Evolutionary conservation across 2,329 filamentous ascomycete genomes (phyloP).

Genomic region (Stagonosporopsis cucurbitacearum): DNA sequence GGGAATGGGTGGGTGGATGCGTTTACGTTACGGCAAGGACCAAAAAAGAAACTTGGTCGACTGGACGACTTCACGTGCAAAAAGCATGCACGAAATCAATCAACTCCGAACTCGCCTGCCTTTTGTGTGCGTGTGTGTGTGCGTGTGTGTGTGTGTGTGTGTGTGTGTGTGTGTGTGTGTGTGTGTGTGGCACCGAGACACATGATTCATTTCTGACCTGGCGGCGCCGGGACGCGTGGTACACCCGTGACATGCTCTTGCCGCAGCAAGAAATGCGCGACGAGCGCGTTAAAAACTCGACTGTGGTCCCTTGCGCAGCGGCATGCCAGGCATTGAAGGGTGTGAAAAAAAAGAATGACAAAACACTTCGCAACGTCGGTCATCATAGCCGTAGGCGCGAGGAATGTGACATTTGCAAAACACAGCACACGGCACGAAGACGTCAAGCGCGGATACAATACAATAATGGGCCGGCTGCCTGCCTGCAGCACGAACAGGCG

Average conservation of each 20-base stretch:
- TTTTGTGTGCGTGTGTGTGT: too few relatives aligned
- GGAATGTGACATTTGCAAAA: slow-evolving; percentile 14
- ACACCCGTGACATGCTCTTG: slow-evolving; percentile 6
- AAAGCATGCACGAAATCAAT: slow-evolving; percentile 11
- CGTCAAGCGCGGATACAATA: background rate
- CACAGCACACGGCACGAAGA: slow-evolving; percentile 9
- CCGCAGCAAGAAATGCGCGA: slow-evolving; percentile 4
- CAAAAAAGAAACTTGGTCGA: slow-evolving; percentile 11
- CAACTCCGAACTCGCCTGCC: slow-evolving; percentile 6
- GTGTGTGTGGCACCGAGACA: slow-evolving; percentile 18
- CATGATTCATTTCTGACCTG: slow-evolving; percentile 1
- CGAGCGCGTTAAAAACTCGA: background rate
- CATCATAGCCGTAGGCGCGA: slow-evolving; percentile 5
- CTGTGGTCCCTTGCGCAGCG: slow-evolving; percentile 6
- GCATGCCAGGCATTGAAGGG: slow-evolving; percentile 15
- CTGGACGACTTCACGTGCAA: slow-evolving; percentile 14
- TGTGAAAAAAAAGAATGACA: too few relatives aligned
- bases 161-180: too few relatives aligned
- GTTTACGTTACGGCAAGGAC: slow-evolving; percentile 9
- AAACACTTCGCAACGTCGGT: slow-evolving; percentile 1
- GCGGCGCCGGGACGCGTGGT: slow-evolving; percentile 2
- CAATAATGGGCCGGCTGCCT: background rate
- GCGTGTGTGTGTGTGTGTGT: too few relatives aligned
- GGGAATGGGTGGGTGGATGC: slow-evolving; percentile 18
- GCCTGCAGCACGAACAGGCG: background rate